Base-by-base conservation (phyloP, 2,329 filamentous ascomycete genomes). In the Epichloe typhina region DNA sequence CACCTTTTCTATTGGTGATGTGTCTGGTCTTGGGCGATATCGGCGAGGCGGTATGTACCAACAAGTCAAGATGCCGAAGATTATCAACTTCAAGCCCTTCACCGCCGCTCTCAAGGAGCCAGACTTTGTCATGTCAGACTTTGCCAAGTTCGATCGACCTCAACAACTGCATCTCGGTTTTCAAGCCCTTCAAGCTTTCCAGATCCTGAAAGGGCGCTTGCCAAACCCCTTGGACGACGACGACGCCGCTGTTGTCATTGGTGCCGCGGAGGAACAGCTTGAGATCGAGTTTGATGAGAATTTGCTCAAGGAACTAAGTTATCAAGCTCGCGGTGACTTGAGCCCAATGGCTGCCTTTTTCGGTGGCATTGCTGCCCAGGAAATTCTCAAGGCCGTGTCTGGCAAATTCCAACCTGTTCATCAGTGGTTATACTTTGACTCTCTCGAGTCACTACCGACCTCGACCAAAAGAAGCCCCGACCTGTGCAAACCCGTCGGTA, bases 1-100 rank as follows among this genome's bases (percentile, higher is more conserved):
- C 67, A 95, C 90, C 8, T 98, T 98, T 70, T 93, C 88, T 13
- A 96, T 98, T 59, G 93, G 91, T 41, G 88, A 96, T 65, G 88
- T 97, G 9, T 88, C 86, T 23, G 84, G 81, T 5, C 76, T 96
- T 37, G 93, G 93, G 37, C 77, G 86, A 61, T 98, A 98, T 72
- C 74, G 87, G 72, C 80, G 86, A 48, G 91, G 91, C 45, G 93
- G 93, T 54, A 79, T 95, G 53, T 98, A 86, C 67, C 84, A 87
- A 39, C 93, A 98, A 68, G 93, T 97, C 68, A 98, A 97, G 77
- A 96, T 96, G 91, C 93, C 93, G 47, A 95, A 93, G 72, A 80
- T 88, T 50, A 70, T 97, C 61, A 80, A 93, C 65, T 98, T 97
- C 70, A 87, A 95, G 72, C 75, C 82, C 40, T 79, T 96, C 52